These are phyloP conservation scores for Trichophyton verrucosum DNA, from an alignment of 2,329 filamentous ascomycete genomes.

Conservation along the genomic window DNA sequence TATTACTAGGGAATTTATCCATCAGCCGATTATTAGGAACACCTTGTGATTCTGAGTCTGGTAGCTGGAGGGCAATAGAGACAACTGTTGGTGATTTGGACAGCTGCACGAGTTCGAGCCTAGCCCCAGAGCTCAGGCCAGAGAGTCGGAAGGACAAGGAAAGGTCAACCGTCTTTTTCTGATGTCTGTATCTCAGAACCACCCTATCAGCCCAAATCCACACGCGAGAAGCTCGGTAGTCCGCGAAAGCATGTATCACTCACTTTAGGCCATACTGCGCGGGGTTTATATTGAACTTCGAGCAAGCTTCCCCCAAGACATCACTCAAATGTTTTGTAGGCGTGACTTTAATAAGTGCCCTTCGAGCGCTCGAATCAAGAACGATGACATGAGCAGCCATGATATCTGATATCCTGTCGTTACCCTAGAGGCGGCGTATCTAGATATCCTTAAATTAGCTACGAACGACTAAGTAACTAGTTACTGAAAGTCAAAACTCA, in stretches of 20 bases:
- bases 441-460: not conserved
- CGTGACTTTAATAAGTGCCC: constrained; percentile 69
- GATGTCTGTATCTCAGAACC: constrained; percentile 44
- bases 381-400: constrained; percentile 89
- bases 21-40: constrained; percentile 56
- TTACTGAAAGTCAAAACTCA: not conserved
- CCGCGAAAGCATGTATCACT: constrained; percentile 12
- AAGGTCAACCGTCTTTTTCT: constrained; percentile 75
- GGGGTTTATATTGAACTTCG: constrained; percentile 60
- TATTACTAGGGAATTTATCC: constrained; percentile 78
- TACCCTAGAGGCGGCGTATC: not conserved
- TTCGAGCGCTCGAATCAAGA: constrained; percentile 64
- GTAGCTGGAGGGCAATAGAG: constrained; percentile 77
- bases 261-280: constrained; percentile 74
- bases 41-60: constrained; percentile 53
- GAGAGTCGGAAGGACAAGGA: constrained; percentile 73
- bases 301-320: constrained; percentile 75
- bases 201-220: constrained; percentile 2
- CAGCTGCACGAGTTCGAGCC: constrained; percentile 78
- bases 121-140: constrained; percentile 71
- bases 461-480: not conserved
- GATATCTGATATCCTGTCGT: not conserved
- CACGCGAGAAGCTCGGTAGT: not conserved
- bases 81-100: constrained; percentile 77
- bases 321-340: constrained; percentile 73